Evolutionary conservation across 345 rosid genomes (phyloP).

Genomic region (Odontarrhena argentea): DNA sequence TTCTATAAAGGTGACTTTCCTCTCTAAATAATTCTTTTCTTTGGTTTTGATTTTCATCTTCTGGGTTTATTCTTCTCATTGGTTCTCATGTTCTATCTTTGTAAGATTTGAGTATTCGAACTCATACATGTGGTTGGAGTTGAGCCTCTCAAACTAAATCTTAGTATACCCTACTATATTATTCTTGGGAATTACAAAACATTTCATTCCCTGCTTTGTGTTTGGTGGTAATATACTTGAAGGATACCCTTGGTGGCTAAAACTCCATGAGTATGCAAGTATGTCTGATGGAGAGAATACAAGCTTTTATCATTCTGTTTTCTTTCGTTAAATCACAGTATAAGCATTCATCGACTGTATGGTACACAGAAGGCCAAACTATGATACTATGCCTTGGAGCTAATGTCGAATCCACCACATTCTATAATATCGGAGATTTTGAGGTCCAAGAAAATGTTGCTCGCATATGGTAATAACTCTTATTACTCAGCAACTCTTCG

Average conservation of each 20-base stretch:
- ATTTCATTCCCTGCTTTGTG: constrained; percentile 19
- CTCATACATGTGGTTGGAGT: constrained; percentile 87
- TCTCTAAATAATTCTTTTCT: too few species aligned
- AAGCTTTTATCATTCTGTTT: too few species aligned
- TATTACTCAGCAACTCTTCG: not conserved
- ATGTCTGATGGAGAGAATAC: not conserved
- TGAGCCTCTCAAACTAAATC: constrained; percentile 42
- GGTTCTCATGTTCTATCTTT: not conserved
- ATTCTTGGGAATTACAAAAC: not conserved
- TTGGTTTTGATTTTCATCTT: not conserved
- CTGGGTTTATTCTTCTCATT: not conserved
- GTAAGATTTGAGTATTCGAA: constrained; percentile 86
- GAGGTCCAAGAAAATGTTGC: constrained; percentile 89
- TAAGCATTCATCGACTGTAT: constrained; percentile 7
- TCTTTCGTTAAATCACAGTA: not conserved
- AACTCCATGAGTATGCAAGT: constrained; percentile 99
- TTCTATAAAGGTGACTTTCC: constrained; percentile 75
- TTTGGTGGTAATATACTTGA: constrained; percentile 26
- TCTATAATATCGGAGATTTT: constrained; percentile 87
- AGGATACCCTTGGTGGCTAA: constrained; percentile 94
- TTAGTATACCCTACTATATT: not conserved
- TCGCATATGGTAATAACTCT: constrained; percentile 64
- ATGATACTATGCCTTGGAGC: constrained; percentile 86
- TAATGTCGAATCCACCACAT: constrained; percentile 74
- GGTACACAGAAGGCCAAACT: constrained; percentile 65